Percentiles rank a stretch among this genome's conserved stretches.
Conservation (phyloP, 257 asterid species). For the Salvia miltiorrhiza region DNA sequence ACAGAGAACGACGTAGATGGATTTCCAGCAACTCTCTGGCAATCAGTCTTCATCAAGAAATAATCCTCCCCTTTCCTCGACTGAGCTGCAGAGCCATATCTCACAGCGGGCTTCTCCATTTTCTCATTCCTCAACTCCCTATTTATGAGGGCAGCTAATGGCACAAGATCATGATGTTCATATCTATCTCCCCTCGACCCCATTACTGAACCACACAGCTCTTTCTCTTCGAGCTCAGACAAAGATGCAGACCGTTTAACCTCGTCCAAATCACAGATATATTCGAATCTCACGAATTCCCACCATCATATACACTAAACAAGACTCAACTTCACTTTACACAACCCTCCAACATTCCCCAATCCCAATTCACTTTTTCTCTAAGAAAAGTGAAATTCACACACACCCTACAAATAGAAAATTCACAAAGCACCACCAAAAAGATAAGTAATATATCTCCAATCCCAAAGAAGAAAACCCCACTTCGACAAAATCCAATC, state of each 20-base stretch:
- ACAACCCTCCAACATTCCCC: conserved; percentile 9
- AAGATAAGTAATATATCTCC: conserved; percentile 14
- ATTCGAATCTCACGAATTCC: neutral
- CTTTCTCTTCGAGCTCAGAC: neutral
- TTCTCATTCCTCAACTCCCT: conserved; percentile 69
- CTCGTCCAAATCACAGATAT: neutral
- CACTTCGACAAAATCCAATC: conserved; percentile 8
- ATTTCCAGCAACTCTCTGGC: conserved; percentile 68
- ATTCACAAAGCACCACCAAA: neutral
- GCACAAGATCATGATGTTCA: conserved; percentile 50
- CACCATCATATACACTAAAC: conserved; percentile 5
- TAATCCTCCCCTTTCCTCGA: conserved; percentile 83
- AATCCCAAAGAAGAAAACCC: conserved; percentile 8
- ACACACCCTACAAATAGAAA: neutral
- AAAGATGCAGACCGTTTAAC: neutral
- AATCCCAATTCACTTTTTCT: conserved; percentile 15
- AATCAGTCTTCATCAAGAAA: conserved; percentile 64
- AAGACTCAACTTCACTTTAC: neutral
- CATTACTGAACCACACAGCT: conserved; percentile 26
- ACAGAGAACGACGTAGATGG: conserved; percentile 75
- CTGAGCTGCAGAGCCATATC: conserved; percentile 70
- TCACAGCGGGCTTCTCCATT: conserved; percentile 71
- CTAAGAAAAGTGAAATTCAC: conserved; percentile 14
- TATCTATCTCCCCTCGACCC: conserved; percentile 65
- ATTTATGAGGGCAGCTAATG: conserved; percentile 64